Percentiles rank a stretch among this genome's conserved stretches.
These are phyloP conservation scores for Ceratobasidium sp. DNA, from an alignment of 1,284 basidiomycete genomes.

Conservation along the genomic window DNA sequence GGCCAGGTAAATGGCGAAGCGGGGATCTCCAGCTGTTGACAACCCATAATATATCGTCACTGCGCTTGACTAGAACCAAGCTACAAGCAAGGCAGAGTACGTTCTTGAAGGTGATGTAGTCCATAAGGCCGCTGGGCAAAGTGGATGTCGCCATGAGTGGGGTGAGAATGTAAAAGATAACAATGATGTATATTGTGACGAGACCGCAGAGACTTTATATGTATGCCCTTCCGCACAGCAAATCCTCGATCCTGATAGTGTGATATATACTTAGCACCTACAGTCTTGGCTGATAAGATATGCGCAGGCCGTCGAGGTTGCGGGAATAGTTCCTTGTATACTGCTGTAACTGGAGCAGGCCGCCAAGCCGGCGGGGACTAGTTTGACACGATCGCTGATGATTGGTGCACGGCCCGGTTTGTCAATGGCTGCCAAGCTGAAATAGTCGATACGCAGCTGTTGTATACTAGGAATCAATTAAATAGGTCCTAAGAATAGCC, in stretches of 20 bases:
- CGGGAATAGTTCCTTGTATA: background rate
- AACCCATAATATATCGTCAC: background rate
- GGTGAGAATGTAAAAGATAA: background rate
- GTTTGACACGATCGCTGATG: background rate
- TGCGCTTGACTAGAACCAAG: constrained; percentile 5
- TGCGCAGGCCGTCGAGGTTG: background rate
- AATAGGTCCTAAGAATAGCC: background rate
- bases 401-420: background rate
- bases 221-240: background rate
- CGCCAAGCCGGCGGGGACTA: background rate
- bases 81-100: constrained; percentile 1
- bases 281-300: background rate
- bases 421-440: background rate
- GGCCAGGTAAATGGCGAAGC: constrained; percentile 35
- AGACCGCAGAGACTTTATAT: background rate
- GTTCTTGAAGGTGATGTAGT: background rate
- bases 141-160: background rate
- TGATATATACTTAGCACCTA: background rate
- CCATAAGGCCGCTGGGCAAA: background rate
- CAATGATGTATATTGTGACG: background rate
- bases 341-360: background rate
- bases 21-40: constrained; percentile 29
- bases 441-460: background rate
- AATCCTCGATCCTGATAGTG: background rate
- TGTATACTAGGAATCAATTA: background rate